Conservation (phyloP, 2,329 filamentous ascomycete genomes). For the Arthroderma uncinatum region DNA sequence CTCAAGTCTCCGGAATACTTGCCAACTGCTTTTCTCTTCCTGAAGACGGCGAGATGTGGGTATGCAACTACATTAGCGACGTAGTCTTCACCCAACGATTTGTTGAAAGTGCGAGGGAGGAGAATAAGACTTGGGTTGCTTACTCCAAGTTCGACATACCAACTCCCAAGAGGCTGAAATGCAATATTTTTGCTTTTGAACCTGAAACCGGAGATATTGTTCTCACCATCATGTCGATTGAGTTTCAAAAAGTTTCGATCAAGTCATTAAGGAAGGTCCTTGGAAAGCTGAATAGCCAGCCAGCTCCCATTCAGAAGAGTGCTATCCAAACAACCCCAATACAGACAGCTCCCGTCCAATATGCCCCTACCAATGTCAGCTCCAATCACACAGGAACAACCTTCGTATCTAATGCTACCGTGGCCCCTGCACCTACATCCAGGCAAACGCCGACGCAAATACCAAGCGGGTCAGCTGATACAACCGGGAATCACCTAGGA, state of each 20-base stretch:
- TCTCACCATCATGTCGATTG: background rate
- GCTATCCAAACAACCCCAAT: too few relatives aligned
- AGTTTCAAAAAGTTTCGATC: background rate
- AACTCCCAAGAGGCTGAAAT: background rate
- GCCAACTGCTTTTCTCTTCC: background rate
- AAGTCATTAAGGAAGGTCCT: conserved; percentile 4
- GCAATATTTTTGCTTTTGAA: conserved; percentile 2
- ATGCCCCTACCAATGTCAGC: background rate
- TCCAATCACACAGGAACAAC: too few relatives aligned
- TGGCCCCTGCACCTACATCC: too few relatives aligned
- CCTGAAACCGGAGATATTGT: background rate
- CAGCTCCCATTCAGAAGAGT: background rate
- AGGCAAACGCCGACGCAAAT: background rate
- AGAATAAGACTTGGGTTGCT: background rate
- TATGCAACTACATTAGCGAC: background rate
- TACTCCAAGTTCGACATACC: conserved; percentile 4
- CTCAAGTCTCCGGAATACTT: background rate
- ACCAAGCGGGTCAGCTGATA: background rate
- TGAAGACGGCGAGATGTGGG: conserved; percentile 4
- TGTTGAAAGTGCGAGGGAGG: background rate
- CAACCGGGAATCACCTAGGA: background rate
- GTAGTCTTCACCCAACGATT: background rate
- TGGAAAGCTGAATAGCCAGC: background rate
- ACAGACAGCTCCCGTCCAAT: background rate
- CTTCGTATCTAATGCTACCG: too few relatives aligned